These are phyloP conservation scores for Didymella keratinophila DNA, from an alignment of 2,329 filamentous ascomycete species.

Conservation along the genomic window DNA sequence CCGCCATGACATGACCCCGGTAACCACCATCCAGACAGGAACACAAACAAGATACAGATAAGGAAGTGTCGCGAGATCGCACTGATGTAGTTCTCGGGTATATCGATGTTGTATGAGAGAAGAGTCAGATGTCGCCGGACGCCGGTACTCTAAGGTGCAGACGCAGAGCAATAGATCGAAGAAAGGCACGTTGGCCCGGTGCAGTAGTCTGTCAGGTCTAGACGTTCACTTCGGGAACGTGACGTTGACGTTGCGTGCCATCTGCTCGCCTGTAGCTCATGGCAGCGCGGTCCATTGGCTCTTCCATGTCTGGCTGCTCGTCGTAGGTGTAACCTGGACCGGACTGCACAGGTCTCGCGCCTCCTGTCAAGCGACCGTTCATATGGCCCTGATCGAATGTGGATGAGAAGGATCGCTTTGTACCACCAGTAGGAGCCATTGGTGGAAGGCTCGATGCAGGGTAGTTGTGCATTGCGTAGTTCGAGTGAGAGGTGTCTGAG, in stretches of 20 bases:
- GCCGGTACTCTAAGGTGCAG: conserved; percentile 23
- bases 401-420: conserved; percentile 57
- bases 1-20: conserved; percentile 10
- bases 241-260: conserved; percentile 52
- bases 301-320: conserved; percentile 51
- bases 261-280: conserved; percentile 60
- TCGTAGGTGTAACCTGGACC: conserved; percentile 45
- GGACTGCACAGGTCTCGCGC: conserved; percentile 52
- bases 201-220: conserved; percentile 20
- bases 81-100: conserved; percentile 29
- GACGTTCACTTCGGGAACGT: conserved; percentile 45
- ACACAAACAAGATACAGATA: conserved; percentile 11
- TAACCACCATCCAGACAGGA: conserved; percentile 12
- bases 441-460: conserved; percentile 38
- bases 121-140: conserved; percentile 17
- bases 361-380: conserved; percentile 54
- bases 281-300: conserved; percentile 47
- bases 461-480: conserved; percentile 39
- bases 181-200: background rate
- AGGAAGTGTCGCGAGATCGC: conserved; percentile 24
- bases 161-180: conserved; percentile 12
- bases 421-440: conserved; percentile 34
- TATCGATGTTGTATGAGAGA: conserved; percentile 15
- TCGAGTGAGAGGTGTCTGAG: conserved; percentile 39
- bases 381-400: conserved; percentile 57